A percentile compares a stretch with the other conserved stretches of the same genome.
phyloP scores from a whole-genome alignment of 2,329 filamentous ascomycete genomes.

The Monilinia laxa region DNA sequence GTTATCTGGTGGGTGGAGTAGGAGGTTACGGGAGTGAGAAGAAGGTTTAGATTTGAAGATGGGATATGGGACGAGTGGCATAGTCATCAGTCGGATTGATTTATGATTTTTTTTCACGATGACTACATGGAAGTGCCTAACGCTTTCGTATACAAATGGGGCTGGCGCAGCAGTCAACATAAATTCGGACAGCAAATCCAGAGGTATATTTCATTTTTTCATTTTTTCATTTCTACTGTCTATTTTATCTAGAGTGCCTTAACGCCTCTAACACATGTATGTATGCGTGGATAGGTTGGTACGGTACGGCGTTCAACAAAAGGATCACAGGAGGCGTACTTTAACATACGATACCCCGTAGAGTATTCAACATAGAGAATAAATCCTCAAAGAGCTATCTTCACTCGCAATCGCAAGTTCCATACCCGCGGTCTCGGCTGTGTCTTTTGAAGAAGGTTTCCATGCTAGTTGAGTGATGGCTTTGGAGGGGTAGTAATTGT shows the following conservation, averaged over 20 bases:
- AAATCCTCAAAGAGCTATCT: conserved; percentile 60
- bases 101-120: neutral
- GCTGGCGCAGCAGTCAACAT: conserved; percentile 24
- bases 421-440: conserved; percentile 22
- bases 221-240: neutral
- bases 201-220: neutral
- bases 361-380: conserved; percentile 44
- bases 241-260: conserved; percentile 21
- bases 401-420: conserved; percentile 48
- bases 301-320: conserved; percentile 21
- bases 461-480: conserved; percentile 60
- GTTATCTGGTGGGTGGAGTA: conserved; percentile 55
- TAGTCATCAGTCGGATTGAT: neutral
- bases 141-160: neutral
- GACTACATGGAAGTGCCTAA: neutral
- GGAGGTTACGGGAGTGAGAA: conserved; percentile 65
- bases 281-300: neutral
- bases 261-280: conserved; percentile 22
- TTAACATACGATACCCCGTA: conserved; percentile 26
- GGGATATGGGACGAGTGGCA: neutral
- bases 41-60: conserved; percentile 27
- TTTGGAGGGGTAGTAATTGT: conserved; percentile 46
- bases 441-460: conserved; percentile 50
- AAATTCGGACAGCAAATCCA: neutral
- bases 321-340: conserved; percentile 20